Conservation (phyloP, 2,329 filamentous ascomycete genomes). For the Cucurbitaria berberidis region DNA sequence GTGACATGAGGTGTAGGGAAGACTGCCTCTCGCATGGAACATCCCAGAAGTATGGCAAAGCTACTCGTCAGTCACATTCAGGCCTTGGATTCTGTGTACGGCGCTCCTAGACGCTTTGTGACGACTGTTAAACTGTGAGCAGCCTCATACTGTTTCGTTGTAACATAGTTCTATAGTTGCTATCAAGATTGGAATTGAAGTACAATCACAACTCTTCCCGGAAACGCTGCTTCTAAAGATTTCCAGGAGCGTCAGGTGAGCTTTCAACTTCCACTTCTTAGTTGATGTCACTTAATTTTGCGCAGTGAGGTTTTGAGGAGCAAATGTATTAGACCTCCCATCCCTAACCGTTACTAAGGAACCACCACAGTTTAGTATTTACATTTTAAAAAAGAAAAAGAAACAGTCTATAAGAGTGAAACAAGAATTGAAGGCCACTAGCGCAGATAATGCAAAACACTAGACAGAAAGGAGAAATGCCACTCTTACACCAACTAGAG, state of each 20-base stretch:
- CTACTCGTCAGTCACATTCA: too few relatives aligned
- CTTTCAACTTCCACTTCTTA: too few relatives aligned
- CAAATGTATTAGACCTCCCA: neutral
- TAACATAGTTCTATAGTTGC: too few relatives aligned
- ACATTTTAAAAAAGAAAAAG: neutral
- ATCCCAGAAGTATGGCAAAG: too few relatives aligned
- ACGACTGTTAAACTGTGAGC: too few relatives aligned
- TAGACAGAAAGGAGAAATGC: neutral
- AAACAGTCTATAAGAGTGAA: constrained; percentile 2
- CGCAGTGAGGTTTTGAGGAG: neutral
- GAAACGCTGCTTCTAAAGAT: too few relatives aligned
- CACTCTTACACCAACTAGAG: neutral
- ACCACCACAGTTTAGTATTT: neutral
- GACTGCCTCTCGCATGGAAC: neutral
- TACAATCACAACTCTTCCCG: too few relatives aligned
- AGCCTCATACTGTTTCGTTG: too few relatives aligned
- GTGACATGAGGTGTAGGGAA: neutral
- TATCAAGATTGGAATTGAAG: too few relatives aligned
- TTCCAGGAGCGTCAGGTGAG: too few relatives aligned
- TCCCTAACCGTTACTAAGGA: neutral
- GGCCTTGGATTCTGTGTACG: too few relatives aligned
- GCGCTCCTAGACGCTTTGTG: too few relatives aligned
- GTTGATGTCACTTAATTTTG: constrained; percentile 32
- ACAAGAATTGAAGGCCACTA: neutral
- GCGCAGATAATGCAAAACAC: neutral